phyloP scores from a whole-genome alignment of 164 flowering plant genomes.

The Nymphaea colorata region DNA sequence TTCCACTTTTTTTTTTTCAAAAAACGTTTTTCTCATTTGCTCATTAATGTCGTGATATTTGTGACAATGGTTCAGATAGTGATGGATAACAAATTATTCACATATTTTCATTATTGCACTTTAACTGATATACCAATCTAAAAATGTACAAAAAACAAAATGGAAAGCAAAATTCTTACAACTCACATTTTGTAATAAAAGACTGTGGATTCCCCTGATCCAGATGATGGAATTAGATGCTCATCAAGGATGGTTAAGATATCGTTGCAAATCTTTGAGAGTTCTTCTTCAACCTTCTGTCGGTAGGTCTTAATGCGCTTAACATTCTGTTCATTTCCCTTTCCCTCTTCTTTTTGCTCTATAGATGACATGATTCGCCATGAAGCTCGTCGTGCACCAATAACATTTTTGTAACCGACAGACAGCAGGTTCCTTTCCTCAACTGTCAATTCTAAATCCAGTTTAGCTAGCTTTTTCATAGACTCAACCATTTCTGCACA shows the following conservation, averaged over 20 bases:
- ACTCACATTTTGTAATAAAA: slow-evolving; percentile 89
- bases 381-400: slow-evolving; percentile 81
- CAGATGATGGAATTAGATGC: slow-evolving; percentile 65
- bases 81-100: too few relatives aligned
- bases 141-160: not conserved
- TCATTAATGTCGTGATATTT: too few relatives aligned
- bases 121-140: too few relatives aligned
- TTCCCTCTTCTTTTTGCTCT: slow-evolving; percentile 84
- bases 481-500: slow-evolving; percentile 79
- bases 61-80: too few relatives aligned
- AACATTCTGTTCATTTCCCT: slow-evolving; percentile 69
- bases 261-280: slow-evolving; percentile 64
- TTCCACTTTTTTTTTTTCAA: too few relatives aligned
- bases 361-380: slow-evolving; percentile 92
- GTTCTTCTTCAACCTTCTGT: slow-evolving; percentile 80
- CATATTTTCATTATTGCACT: not conserved
- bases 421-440: slow-evolving; percentile 85
- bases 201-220: slow-evolving; percentile 66
- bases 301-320: slow-evolving; percentile 58
- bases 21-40: too few relatives aligned
- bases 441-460: slow-evolving; percentile 64
- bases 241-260: slow-evolving; percentile 63
- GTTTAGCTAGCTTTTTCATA: slow-evolving; percentile 69
- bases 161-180: not conserved
- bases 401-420: slow-evolving; percentile 85